These are phyloP conservation scores for Osmanthus fragrans DNA, from an alignment of 257 asterid species.

Conservation along the genomic window DNA sequence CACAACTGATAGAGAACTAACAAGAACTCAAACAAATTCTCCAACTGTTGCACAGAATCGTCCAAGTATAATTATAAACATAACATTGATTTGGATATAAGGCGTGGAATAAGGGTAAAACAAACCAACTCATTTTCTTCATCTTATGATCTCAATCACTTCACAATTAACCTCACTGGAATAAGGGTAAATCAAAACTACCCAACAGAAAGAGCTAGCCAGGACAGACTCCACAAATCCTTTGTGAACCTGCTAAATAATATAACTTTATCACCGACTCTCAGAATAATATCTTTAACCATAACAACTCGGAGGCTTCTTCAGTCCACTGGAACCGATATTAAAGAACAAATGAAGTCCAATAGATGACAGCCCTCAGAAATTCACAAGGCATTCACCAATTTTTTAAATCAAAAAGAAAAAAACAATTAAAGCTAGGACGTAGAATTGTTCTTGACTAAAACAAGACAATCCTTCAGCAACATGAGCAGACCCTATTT, in stretches of 20 bases:
- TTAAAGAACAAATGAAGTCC: neutral
- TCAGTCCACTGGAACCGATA: neutral
- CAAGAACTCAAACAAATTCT: neutral
- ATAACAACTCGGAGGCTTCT: neutral
- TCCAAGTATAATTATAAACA: neutral
- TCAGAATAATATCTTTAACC: neutral
- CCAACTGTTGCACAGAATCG: no score
- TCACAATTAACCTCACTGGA: neutral
- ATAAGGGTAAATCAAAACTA: neutral
- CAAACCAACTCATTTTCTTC: neutral
- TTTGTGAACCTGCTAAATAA: neutral
- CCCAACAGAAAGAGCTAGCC: neutral
- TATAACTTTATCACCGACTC: neutral
- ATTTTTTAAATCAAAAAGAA: no score
- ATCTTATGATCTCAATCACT: neutral
- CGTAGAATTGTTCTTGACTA: no score
- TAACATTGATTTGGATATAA: neutral
- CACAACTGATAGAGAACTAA: neutral
- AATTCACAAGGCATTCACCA: neutral
- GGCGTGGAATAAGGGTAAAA: neutral
- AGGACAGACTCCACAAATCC: neutral
- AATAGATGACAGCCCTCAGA: neutral
- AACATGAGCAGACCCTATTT: neutral
- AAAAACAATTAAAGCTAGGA: no score
- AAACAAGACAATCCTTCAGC: neutral